Percentiles rank a stretch among this genome's conserved stretches.
Conservation (phyloP, 768 basidiomycete species). For the Punctularia strigosozonata region DNA sequence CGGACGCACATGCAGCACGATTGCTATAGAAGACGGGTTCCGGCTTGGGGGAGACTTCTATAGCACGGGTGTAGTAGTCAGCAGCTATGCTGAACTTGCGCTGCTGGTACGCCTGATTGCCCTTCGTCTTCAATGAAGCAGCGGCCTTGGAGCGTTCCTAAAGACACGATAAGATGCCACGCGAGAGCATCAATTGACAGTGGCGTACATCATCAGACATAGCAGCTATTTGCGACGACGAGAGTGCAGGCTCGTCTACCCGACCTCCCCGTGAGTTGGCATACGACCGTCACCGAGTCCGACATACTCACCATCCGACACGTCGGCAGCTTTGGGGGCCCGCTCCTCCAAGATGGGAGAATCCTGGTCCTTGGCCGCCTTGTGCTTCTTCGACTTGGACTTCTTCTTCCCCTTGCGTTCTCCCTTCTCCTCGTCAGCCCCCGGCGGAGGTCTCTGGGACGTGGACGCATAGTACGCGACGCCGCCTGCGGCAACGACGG, state of each 20-base stretch:
- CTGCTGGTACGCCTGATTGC: slow-evolving; percentile 58
- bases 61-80: slow-evolving; percentile 63
- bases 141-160: slow-evolving; percentile 60
- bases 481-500: slow-evolving; percentile 58
- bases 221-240: too few relatives aligned
- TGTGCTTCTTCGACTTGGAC: slow-evolving; percentile 51
- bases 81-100: slow-evolving; percentile 49
- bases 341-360: slow-evolving; percentile 78
- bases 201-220: too few relatives aligned
- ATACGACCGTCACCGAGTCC: too few relatives aligned
- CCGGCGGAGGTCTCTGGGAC: slow-evolving; percentile 25
- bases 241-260: too few relatives aligned
- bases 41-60: slow-evolving; percentile 59
- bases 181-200: too few relatives aligned
- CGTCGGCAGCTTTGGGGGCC: slow-evolving; percentile 27
- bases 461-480: slow-evolving; percentile 67
- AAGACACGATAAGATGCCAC: too few relatives aligned
- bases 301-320: slow-evolving; percentile 16
- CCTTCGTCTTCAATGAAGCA: slow-evolving; percentile 53
- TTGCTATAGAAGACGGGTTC: slow-evolving; percentile 96
- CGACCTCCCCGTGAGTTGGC: too few relatives aligned
- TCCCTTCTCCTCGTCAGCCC: slow-evolving; percentile 28
- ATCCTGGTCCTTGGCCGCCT: slow-evolving; percentile 41
- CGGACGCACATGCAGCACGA: slow-evolving; percentile 79
- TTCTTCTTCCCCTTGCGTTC: slow-evolving; percentile 36